phyloP scores from a whole-genome alignment of 805 yeast species.

The Wickerhamomyces sydowiorum region DNA sequence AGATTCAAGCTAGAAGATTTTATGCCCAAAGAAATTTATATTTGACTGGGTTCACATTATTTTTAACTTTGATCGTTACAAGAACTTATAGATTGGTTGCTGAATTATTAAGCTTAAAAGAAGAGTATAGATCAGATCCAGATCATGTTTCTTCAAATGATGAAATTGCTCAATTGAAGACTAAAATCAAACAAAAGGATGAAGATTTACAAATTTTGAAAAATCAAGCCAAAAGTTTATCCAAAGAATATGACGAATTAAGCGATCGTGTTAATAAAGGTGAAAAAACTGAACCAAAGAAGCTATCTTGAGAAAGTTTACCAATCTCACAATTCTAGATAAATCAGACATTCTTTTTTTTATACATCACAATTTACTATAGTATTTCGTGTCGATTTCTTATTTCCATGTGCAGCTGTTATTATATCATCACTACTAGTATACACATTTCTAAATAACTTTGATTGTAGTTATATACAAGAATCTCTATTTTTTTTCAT shows the following conservation, averaged over 20 bases:
- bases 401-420: too few species aligned
- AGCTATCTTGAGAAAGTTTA: too few species aligned
- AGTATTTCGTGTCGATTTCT: too few species aligned
- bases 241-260: constrained; percentile 52
- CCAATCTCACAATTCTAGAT: too few species aligned
- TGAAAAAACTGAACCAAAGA: constrained; percentile 4
- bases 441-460: too few species aligned
- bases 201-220: constrained; percentile 61
- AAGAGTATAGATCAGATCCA: constrained; percentile 40
- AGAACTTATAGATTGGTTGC: constrained; percentile 80
- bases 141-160: constrained; percentile 19
- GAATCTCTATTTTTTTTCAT: constrained; percentile 25
- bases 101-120: constrained; percentile 64
- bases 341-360: too few species aligned
- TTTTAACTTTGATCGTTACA: constrained; percentile 76
- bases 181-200: constrained; percentile 40
- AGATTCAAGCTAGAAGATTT: constrained; percentile 84
- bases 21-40: constrained; percentile 96
- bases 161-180: constrained; percentile 13
- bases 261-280: constrained; percentile 12
- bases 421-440: too few species aligned
- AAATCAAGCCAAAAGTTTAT: constrained; percentile 64
- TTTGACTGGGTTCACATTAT: constrained; percentile 90
- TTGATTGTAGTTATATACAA: too few species aligned
- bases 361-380: too few species aligned